A percentile compares a stretch with the other conserved stretches of the same genome.
Conservation (phyloP, 2,329 filamentous ascomycete species). For the Colletotrichum falcatum region DNA sequence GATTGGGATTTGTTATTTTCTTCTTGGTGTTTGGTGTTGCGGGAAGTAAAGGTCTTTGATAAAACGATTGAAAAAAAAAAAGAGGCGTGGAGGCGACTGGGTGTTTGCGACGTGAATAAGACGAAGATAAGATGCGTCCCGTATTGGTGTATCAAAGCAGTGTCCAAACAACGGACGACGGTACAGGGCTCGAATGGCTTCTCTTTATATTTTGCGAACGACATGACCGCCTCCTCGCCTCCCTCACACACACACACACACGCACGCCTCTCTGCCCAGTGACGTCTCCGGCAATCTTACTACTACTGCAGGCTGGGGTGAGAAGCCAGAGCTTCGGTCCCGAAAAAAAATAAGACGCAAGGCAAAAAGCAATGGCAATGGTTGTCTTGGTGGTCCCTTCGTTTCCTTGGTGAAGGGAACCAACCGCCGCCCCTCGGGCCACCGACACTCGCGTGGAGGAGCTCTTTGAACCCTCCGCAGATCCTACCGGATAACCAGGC, state of each 20-base stretch:
- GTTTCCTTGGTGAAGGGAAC: not conserved
- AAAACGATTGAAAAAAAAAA: not conserved
- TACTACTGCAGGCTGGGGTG: constrained; percentile 7
- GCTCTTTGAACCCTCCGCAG: constrained; percentile 25
- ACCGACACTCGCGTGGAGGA: constrained; percentile 30
- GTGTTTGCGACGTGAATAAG: constrained; percentile 7
- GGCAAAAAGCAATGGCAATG: constrained; percentile 37
- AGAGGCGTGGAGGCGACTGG: not conserved
- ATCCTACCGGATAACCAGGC: constrained; percentile 29
- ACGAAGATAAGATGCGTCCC: constrained; percentile 33
- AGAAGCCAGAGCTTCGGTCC: constrained; percentile 28
- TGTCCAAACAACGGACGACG: constrained; percentile 11
- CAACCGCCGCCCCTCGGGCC: not conserved
- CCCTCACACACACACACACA: not conserved
- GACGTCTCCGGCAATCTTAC: not conserved
- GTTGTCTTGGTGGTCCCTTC: constrained; percentile 7
- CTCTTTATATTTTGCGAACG: constrained; percentile 30
- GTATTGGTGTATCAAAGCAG: constrained; percentile 21
- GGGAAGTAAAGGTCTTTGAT: not conserved
- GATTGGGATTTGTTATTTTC: not conserved
- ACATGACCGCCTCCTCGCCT: constrained; percentile 15
- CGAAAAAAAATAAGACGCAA: constrained; percentile 29
- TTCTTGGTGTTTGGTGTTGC: not conserved
- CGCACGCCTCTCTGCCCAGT: not conserved
- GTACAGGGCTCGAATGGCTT: constrained; percentile 21